Percentiles rank a stretch among this genome's conserved stretches.
These are phyloP conservation scores for Trypanosoma boissoni DNA, from an alignment of 208 protist species.

Conservation along the genomic window DNA sequence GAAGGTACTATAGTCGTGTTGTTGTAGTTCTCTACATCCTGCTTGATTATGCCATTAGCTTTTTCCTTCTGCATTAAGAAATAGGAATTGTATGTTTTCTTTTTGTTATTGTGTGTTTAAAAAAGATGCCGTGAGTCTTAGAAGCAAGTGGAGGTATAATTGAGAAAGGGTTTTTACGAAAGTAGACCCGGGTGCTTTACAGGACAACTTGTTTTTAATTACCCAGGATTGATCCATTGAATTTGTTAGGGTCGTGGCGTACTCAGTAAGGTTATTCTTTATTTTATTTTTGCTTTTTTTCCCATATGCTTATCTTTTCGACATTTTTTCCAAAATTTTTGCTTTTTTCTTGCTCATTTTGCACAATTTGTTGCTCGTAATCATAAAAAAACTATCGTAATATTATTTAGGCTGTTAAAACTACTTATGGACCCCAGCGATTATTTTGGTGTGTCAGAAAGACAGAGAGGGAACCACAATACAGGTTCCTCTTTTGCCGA, in stretches of 20 bases:
- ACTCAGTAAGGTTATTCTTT: neutral
- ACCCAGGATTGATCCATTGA: neutral
- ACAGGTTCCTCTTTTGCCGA: conserved; percentile 17
- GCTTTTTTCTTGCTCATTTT: neutral
- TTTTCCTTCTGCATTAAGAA: neutral
- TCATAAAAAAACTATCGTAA: too few species aligned
- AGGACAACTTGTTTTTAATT: too few species aligned
- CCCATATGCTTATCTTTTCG: neutral
- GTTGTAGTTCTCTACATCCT: neutral
- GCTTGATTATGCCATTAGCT: neutral
- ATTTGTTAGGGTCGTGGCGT: neutral
- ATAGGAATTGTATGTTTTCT: conserved; percentile 1
- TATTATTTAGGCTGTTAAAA: too few species aligned
- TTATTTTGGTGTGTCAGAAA: conserved; percentile 15
- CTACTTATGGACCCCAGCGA: conserved; percentile 28
- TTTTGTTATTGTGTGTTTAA: too few species aligned
- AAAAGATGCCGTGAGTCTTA: too few species aligned
- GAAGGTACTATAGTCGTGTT: too few species aligned
- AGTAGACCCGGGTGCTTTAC: too few species aligned
- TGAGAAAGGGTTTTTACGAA: too few species aligned
- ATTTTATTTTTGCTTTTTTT: neutral
- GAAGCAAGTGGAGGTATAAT: too few species aligned
- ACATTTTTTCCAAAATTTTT: neutral
- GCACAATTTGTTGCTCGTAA: neutral
- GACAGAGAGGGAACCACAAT: conserved; percentile 17